A percentile compares a stretch with the other conserved stretches of the same genome.
Evolutionary conservation across 2,329 filamentous ascomycete genomes (phyloP).

Genomic region (Helotiales sp.): DNA sequence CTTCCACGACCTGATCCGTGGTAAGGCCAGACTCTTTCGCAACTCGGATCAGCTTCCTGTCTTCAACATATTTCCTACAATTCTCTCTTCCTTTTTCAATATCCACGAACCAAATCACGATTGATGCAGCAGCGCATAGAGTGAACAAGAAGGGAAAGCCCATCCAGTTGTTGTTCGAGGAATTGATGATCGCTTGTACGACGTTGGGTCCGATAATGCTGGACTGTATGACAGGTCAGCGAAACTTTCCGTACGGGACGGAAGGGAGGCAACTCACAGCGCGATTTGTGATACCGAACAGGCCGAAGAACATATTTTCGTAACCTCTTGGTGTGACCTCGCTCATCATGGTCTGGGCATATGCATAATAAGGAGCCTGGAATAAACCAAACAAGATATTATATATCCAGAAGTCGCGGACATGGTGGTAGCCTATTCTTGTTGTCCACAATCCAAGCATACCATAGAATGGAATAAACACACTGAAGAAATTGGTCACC

Average conservation of each 20-base stretch:
- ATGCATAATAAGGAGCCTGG: conserved; percentile 44
- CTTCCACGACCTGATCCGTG: conserved; percentile 23
- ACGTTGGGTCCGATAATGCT: conserved; percentile 45
- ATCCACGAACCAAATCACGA: conserved; percentile 41
- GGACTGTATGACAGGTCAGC: conserved; percentile 31
- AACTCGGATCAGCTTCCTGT: conserved; percentile 34
- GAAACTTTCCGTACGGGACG: background rate
- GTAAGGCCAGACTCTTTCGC: conserved; percentile 31
- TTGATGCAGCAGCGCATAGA: conserved; percentile 39
- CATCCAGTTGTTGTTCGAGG: conserved; percentile 44
- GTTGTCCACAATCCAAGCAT: conserved; percentile 43
- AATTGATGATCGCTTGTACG: conserved; percentile 44
- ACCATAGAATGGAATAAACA: conserved; percentile 43
- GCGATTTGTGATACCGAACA: conserved; percentile 45
- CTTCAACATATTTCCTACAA: conserved; percentile 38
- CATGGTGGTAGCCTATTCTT: conserved; percentile 41
- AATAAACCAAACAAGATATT: conserved; percentile 44
- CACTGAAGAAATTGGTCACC: conserved; percentile 41
- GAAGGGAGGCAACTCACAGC: conserved; percentile 37
- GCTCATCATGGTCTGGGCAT: conserved; percentile 45
- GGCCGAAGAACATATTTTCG: conserved; percentile 45
- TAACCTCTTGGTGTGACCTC: conserved; percentile 43
- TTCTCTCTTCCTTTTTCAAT: conserved; percentile 42
- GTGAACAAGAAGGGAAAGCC: conserved; percentile 44
- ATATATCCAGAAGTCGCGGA: conserved; percentile 43